Evolutionary conservation across 1,284 basidiomycete genomes (phyloP).

Genomic region (Calocybe gambosa): DNA sequence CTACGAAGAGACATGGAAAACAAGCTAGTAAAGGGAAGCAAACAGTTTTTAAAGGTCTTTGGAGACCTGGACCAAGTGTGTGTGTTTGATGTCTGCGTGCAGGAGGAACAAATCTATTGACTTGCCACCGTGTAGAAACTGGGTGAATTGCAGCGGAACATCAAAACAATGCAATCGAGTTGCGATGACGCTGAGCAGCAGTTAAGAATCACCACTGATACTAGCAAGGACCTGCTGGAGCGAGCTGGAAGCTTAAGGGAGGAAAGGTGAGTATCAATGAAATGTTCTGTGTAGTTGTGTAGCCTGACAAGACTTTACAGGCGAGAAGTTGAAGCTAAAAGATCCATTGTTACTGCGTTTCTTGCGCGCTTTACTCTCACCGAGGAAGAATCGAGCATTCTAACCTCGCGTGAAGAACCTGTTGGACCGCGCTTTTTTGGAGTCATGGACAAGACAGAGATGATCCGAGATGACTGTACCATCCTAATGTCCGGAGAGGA

Average conservation of each 20-base stretch:
- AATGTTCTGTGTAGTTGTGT: not conserved
- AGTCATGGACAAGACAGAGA: constrained; percentile 83
- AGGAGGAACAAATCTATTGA: not conserved
- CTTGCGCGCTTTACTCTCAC: constrained; percentile 81
- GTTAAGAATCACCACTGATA: constrained; percentile 68
- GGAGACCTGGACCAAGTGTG: constrained; percentile 83
- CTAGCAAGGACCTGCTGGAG: constrained; percentile 81
- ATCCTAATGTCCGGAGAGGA: constrained; percentile 87
- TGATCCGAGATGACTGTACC: constrained; percentile 79
- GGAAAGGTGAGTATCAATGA: constrained; percentile 54
- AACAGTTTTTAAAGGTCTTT: constrained; percentile 77
- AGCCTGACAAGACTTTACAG: constrained; percentile 29
- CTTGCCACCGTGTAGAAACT: constrained; percentile 58
- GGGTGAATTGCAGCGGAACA: constrained; percentile 66
- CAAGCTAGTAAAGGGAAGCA: constrained; percentile 74
- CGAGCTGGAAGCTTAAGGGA: constrained; percentile 78
- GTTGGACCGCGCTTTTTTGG: constrained; percentile 72
- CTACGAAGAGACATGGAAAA: constrained; percentile 81
- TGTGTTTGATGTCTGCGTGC: constrained; percentile 15
- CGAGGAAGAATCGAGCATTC: constrained; percentile 63
- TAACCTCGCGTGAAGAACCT: constrained; percentile 75
- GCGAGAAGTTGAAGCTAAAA: constrained; percentile 61
- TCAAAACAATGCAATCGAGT: constrained; percentile 71
- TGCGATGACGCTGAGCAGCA: constrained; percentile 82
- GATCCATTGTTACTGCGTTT: constrained; percentile 76